Evolutionary conservation across 192 early-diverging fungal species (phyloP), one percentile per base, ranked within the genome.

Genomic region (Phlyctochytrium arcticum): DNA sequence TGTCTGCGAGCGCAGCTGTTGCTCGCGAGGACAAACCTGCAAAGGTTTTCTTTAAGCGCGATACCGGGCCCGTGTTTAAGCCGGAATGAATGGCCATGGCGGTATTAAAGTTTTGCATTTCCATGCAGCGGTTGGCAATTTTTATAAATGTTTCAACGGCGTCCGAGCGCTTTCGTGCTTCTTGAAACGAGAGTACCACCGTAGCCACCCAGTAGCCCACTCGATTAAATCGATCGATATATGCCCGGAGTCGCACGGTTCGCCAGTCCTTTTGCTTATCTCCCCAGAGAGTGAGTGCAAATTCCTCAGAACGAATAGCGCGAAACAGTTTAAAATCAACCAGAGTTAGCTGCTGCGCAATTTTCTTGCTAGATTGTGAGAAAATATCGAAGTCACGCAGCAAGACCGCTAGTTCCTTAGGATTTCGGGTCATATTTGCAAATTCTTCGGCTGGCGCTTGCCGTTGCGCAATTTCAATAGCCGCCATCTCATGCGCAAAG

Each of bases 41-140:
- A 50, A 68, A 75, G 6, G 71, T 70, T 47, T 61, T 58, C 47
- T 76, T 76, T 46, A 76, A 36, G n/a, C 74, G 54, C 15, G 34
- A 32, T n/a, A 76, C 74, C 0, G 74, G 71, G 1, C 70, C 48
- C 7, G 68, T 76, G 62, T 72, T 76, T 56, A 76, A 48, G 3
- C 74, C 74, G 3, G 74, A 76, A 7, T 69, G 57, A 55, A 76
- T 76, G 8, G 74, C 74, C 74, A 76, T 76, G 10, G 74, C 68
- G 26, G 65, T 65, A 51, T 76, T 76, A 46, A 65, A 76, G 44
- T 76, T 76, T 21, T 60, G 59, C 7, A 56, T n/a, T 31, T 75
- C 69, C 49, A 72, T 21, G 50, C 69, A 67, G 23, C 57, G 35
- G 27, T 61, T 53, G n/a, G 67, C 67, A 3, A 74, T 54, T 30